Evolutionary conservation across 2,329 filamentous ascomycete species (phyloP), one percentile per base, ranked within the genome.

Genomic region (Endocalyx cinctus): DNA sequence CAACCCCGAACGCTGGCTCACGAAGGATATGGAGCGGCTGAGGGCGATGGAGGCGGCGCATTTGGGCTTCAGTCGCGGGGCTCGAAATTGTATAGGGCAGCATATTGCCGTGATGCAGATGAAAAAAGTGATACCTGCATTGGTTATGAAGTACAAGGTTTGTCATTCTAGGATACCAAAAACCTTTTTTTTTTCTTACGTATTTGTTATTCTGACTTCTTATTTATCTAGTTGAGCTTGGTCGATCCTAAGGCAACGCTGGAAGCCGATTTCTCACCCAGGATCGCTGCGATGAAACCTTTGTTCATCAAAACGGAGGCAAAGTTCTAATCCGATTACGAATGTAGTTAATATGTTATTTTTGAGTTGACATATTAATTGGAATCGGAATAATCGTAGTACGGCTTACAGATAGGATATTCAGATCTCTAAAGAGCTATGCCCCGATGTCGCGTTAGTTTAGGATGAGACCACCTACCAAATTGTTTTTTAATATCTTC

Each of bases 1-100:
- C 19, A 42, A 41, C 17, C 48, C 50, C 2, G 50, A 51, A 15
- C 48, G 47, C 5, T 52, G 48, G 49, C 42, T 52, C 27, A 44
- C 33, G 3, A 18, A 40, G 8, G 36, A 50, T 30, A 38, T 31
- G n/a, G 46, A 51, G 34, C 35, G 29, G 26, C 28, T 51, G 28
- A 37, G 43, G 15, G 27, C 27, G 22, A 52, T 51, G 48, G 50
- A 51, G 22, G 45, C 48, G 8, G 27, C 43, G 15, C 47, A 48
- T 19, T 47, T 51, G 43, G 47, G 48, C 3, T 53, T 53, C 17
- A 50, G 48, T 32, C 43, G 48, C 4, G 50, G 48, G 8, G 39
- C 42, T 18, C 40, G 46, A 14, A 41, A 22, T 10, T 51, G 47
- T 20, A 17, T 50, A 7, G 50, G 50, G 3, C 43, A 48, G 33